Conservation (phyloP, 2,329 filamentous ascomycete genomes). For the Orbilia oligospora region DNA sequence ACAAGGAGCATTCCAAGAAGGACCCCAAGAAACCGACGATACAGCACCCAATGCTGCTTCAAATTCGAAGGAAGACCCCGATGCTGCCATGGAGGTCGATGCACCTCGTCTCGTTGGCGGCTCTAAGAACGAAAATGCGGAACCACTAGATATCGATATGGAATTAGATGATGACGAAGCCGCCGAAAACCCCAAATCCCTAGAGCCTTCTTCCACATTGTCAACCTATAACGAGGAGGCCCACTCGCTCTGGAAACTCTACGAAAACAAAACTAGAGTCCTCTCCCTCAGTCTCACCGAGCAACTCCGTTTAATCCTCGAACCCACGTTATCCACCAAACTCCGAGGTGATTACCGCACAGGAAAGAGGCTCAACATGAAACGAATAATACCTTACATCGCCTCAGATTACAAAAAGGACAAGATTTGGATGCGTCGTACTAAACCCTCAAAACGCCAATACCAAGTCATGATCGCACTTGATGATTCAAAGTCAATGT, state of each 20-base stretch:
- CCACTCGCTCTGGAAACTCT: constrained; percentile 84
- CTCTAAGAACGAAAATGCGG: constrained; percentile 25
- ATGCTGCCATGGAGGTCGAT: constrained; percentile 38
- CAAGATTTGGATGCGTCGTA: constrained; percentile 99
- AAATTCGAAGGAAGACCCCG: constrained; percentile 39
- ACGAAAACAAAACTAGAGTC: constrained; percentile 85
- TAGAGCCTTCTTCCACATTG: constrained; percentile 1
- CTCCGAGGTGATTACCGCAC: constrained; percentile 97
- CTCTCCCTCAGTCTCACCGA: constrained; percentile 92
- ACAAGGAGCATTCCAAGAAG: constrained; percentile 43
- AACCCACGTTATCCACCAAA: constrained; percentile 94
- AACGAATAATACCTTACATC: constrained; percentile 99
- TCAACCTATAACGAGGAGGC: constrained; percentile 70
- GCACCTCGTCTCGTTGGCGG: constrained; percentile 39
- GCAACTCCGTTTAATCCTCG: constrained; percentile 93
- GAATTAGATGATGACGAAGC: constrained; percentile 42
- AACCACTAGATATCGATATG: constrained; percentile 44
- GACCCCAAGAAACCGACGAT: constrained; percentile 25
- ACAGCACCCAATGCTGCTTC: constrained; percentile 10
- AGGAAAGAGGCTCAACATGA: constrained; percentile 98
- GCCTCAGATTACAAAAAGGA: constrained; percentile 98
- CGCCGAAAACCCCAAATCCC: not conserved
- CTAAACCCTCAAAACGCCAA: constrained; percentile 88
- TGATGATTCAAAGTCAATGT: constrained; percentile 95
- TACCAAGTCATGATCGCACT: constrained; percentile 99